Conservation (phyloP, 31 red algal species). For the Endocladia muricata region DNA sequence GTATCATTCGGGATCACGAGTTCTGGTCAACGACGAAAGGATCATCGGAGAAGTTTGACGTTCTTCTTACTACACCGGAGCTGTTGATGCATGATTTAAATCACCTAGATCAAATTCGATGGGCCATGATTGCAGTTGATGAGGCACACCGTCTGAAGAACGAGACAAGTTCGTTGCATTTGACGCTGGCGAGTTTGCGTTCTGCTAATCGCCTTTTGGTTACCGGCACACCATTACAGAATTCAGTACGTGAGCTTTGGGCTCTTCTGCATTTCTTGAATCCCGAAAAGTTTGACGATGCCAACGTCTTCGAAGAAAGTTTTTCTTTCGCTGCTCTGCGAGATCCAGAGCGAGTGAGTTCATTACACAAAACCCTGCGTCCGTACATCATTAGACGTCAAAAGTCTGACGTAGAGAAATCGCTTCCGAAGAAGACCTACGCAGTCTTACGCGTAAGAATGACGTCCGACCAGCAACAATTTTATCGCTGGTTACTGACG, state of each 20-base stretch:
- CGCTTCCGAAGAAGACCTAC: slow-evolving; percentile 83
- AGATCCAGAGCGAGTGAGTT: slow-evolving; percentile 65
- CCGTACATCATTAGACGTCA: slow-evolving; percentile 89
- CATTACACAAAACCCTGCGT: slow-evolving; percentile 63
- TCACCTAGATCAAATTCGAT: slow-evolving; percentile 54
- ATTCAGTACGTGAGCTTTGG: slow-evolving; percentile 96
- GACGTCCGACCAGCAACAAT: slow-evolving; percentile 76
- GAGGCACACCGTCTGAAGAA: slow-evolving; percentile 99
- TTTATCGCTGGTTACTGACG: slow-evolving; percentile 80
- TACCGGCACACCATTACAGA: slow-evolving; percentile 99
- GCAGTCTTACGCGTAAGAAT: slow-evolving; percentile 75
- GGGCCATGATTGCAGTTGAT: slow-evolving; percentile 89
- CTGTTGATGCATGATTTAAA: slow-evolving; percentile 60
- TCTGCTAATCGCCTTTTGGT: slow-evolving; percentile 90
- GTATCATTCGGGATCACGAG: slow-evolving; percentile 73
- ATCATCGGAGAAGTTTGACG: slow-evolving; percentile 62
- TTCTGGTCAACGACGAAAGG: slow-evolving; percentile 51
- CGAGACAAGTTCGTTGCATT: slow-evolving; percentile 68
- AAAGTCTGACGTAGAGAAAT: slow-evolving; percentile 81
- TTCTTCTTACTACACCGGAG: slow-evolving; percentile 86
- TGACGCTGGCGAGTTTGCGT: slow-evolving; percentile 48
- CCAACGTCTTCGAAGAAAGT: slow-evolving; percentile 71
- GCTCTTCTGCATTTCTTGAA: slow-evolving; percentile 87
- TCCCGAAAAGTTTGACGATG: slow-evolving; percentile 63
- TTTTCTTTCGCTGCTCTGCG: slow-evolving; percentile 68